Evolutionary conservation across 805 yeast species (phyloP), one percentile per base, ranked within the genome.

Genomic region (Metschnikowia colocasiae): DNA sequence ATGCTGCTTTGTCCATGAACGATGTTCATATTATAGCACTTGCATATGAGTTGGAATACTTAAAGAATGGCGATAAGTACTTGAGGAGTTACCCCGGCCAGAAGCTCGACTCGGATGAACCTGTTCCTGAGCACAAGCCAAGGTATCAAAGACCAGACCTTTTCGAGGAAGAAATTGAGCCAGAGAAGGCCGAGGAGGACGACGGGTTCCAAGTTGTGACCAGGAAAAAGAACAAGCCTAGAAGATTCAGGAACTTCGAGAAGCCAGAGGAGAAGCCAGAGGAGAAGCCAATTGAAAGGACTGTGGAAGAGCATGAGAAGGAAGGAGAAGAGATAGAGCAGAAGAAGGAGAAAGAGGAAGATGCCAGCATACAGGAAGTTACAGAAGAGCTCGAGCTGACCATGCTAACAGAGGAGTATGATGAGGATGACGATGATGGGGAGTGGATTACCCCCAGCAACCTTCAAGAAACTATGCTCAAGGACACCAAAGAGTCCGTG

Each of bases 391-490:
- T 22, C n/a, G 43, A 40, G 16, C 36, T 16, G 29, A 9, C 34
- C 10, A 40, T 35, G 19, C 53, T 65, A 9, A 66, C 60, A 7
- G 83, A 79, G 37, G 86, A 77, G 18, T 79, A 75, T 26, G 83
- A 83, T 39, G 91, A 82, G 46, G 92, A 86, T 47, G 90, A 87
- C 34, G 96, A 87, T 52, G 90, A 81, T 46, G 88, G 83, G 33
- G 86, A 80, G 34, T 94, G 99, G 99, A 94, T 94, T 57, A 87
- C 96, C 0, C 85, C 94, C 3, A 96, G 87, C 2, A 94, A 90
- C 58, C 67, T 94, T 27, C 72, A 79, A 34, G 88, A 85, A 56
- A 81, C 80, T 45, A 75, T 87, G 61, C 63, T 82, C 33, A 83
- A 82, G 60, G 92, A 88, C 58, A 78, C 53, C 74, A 58, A 85